These are phyloP conservation scores for Letharia lupina DNA, from an alignment of 495 filamentous ascomycete genomes.

Conservation along the genomic window DNA sequence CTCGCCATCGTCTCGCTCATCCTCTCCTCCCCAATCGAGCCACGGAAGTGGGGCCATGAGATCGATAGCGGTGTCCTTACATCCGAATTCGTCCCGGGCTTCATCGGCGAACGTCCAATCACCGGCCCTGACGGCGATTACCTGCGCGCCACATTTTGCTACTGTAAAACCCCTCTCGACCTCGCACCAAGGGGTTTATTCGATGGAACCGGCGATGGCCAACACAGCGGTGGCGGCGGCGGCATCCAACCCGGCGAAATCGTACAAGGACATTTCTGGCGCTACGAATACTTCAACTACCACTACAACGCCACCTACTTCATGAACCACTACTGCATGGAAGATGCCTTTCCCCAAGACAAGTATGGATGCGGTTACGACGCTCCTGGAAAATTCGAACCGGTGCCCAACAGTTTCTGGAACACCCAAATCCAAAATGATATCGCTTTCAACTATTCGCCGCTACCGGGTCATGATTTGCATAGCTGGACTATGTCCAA, in stretches of 20 bases:
- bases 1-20: background rate
- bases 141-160: background rate
- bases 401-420: background rate
- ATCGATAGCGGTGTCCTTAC: background rate
- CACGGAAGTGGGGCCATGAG: background rate
- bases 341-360: background rate
- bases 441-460: background rate
- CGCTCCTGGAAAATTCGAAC: background rate
- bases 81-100: background rate
- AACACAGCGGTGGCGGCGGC: background rate
- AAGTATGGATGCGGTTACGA: background rate
- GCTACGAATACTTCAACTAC: conserved; percentile 4
- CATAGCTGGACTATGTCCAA: background rate
- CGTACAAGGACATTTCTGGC: background rate
- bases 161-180: background rate
- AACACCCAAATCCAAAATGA: background rate
- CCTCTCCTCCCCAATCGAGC: background rate
- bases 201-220: background rate
- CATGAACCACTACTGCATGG: conserved; percentile 5
- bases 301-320: background rate
- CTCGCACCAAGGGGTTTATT: background rate
- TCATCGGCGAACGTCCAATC: background rate
- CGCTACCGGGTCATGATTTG: background rate
- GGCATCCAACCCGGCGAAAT: background rate
- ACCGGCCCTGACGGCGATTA: conserved; percentile 1